phyloP scores from a whole-genome alignment of 768 basidiomycete species.

The Mycena leptocephala region DNA sequence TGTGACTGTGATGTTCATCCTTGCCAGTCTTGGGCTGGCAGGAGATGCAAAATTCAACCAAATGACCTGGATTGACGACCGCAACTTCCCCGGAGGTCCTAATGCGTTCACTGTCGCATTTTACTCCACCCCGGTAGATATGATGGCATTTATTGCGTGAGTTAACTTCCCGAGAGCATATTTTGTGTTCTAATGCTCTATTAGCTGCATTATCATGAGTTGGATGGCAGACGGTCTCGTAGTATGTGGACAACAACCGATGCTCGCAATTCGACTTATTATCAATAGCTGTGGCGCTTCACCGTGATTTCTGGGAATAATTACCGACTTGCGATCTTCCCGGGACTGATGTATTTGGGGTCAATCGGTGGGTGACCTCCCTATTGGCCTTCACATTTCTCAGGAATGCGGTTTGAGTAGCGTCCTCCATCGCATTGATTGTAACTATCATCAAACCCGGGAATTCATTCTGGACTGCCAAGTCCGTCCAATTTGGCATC shows the following conservation, averaged over 20 bases:
- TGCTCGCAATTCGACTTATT: neutral
- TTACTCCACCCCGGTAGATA: slow-evolving; percentile 30
- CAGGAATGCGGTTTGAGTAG: neutral
- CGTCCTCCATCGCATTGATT: slow-evolving; percentile 7
- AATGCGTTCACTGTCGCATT: slow-evolving; percentile 35
- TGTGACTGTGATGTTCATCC: slow-evolving; percentile 15
- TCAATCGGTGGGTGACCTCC: slow-evolving; percentile 15
- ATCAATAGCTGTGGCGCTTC: slow-evolving; percentile 33
- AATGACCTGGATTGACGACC: slow-evolving; percentile 52
- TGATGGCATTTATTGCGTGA: slow-evolving; percentile 39
- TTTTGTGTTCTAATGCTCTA: too few species aligned
- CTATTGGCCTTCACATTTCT: too few species aligned
- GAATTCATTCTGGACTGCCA: slow-evolving; percentile 33
- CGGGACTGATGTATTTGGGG: slow-evolving; percentile 14
- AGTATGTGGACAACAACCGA: slow-evolving; percentile 26
- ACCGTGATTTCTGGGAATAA: slow-evolving; percentile 15
- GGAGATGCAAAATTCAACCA: slow-evolving; percentile 44
- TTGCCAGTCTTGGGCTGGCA: slow-evolving; percentile 41
- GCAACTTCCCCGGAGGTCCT: slow-evolving; percentile 33
- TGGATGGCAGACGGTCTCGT: slow-evolving; percentile 46
- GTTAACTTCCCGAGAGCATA: too few species aligned
- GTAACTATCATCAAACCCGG: slow-evolving; percentile 23
- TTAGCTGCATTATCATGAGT: slow-evolving; percentile 45
- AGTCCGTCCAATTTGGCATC: slow-evolving; percentile 32
- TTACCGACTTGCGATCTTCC: slow-evolving; percentile 21